phyloP scores from a whole-genome alignment of 2,329 filamentous ascomycete genomes.

The Cordyceps sp. region DNA sequence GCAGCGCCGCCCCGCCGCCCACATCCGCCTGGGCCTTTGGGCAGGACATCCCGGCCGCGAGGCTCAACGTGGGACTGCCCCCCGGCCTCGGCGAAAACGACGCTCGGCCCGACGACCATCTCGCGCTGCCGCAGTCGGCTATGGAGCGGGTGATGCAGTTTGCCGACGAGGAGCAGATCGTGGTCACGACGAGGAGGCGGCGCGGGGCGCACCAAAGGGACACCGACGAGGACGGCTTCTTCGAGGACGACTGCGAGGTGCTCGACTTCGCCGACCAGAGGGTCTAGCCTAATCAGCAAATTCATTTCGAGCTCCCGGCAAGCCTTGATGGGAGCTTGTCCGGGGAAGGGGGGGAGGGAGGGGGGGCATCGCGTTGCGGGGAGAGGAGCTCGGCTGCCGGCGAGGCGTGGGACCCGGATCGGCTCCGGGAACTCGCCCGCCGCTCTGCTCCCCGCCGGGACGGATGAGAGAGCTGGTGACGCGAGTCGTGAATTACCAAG shows the following conservation, averaged over 20 bases:
- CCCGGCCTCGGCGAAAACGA: constrained; percentile 34
- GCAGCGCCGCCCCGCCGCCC: too few species aligned
- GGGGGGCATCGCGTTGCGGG: background rate
- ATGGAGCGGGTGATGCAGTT: constrained; percentile 47
- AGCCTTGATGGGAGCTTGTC: too few species aligned
- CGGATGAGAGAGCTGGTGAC: background rate
- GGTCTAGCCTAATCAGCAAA: too few species aligned
- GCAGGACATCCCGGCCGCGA: constrained; percentile 29
- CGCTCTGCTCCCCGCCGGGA: background rate
- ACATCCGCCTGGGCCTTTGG: constrained; percentile 42
- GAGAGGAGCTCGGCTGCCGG: too few species aligned
- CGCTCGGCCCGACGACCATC: constrained; percentile 33
- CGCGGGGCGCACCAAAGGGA: constrained; percentile 31
- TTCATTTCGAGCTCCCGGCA: too few species aligned
- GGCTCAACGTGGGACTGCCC: constrained; percentile 34
- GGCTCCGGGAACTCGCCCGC: too few species aligned
- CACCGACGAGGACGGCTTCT: constrained; percentile 59
- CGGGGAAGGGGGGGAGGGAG: too few species aligned
- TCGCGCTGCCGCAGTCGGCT: constrained; percentile 43
- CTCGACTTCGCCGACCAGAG: constrained; percentile 69
- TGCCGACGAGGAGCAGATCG: constrained; percentile 57
- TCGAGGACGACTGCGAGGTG: constrained; percentile 85
- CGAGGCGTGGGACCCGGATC: too few species aligned
- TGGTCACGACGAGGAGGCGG: constrained; percentile 64
- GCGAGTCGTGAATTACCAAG: background rate